Base-by-base conservation (phyloP, 768 basidiomycete genomes). In the Mycena venus region DNA sequence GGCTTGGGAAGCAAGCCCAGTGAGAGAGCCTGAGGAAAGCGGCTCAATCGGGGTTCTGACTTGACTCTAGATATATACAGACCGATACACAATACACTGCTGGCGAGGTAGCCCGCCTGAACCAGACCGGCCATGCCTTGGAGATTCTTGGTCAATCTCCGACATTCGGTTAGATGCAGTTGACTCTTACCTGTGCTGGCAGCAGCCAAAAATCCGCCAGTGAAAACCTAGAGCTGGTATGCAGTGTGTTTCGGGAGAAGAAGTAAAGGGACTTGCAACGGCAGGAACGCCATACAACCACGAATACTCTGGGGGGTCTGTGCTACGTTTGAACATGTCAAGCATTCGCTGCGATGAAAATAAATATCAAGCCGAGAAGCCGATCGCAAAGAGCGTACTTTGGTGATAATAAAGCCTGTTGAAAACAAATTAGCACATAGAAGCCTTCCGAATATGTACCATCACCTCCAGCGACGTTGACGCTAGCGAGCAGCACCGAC, bases 271-370 rank as follows among this genome's bases (percentile, higher is more conserved):
- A 60, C 73, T 4, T 51, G 70, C 90, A 11, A 91, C 88, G 11
- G 93, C 96, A 23, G 96, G 96, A 66, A 96, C 82, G 27, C 89
- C 89, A 78, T 96, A 96, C 12, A 97, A 83, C 91, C 93, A 96
- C 1, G 92, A 90, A 82, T 96, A 96, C 80, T 97, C 96, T 6
- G 96, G 95, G 11, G 96, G 96, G 83, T 97, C 96, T 62, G 91
- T 92, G 17, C 92, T 81, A 94, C 96, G 92, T 84, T 94, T 95
- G 83, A 97, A 97, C 93, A 97, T 95, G 79, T 96, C 95, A 73
- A 97, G 85, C 96, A 97, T 97, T 51, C 95, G 92, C 82, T 96
- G 34, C 1, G 11, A 31, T 34, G 17, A 25, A 25, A 56, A 51
- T 38, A 47, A 42, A 49, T 36, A 38, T 42, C 15, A 53, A 40